Base-by-base conservation (phyloP, 352 stramenopile species). In the Globisporangium acanthophoron region DNA sequence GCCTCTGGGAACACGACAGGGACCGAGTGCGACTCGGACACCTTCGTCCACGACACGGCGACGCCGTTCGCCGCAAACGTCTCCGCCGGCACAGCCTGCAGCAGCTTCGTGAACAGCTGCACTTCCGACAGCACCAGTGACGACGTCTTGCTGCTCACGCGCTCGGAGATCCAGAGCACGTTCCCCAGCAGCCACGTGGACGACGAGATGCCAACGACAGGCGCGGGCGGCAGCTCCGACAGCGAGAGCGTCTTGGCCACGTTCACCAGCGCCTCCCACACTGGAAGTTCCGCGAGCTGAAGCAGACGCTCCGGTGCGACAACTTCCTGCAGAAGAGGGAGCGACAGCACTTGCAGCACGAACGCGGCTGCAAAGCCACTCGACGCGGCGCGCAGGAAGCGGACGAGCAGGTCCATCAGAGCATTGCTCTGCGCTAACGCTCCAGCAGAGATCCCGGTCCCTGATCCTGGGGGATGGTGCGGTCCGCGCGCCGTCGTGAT, bases 171-270 rank as follows among this genome's bases (percentile, higher is more conserved):
- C 71, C 67, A 85, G 40, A 90, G 61, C 0, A 83, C 46, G 44
- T 90, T 90, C 7, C 75, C 80, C 7, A 90, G 63, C 40, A 90
- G 70, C 74, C 79, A 90, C 15, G 74, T 78, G 41, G 75, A 55
- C 9, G 73, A 80, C 1, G 73, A 49, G 35, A 90, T 85, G 3
- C 76, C 80, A 39, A 56, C 45, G 0, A 78, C 59, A 18, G 78
- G 67, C 12, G 80, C 76, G 18, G 62, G 5, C 20, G 73, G 76
- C 13, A 87, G 70, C 16, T 9, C 52, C 16, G 66, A 55, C 49
- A 76, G 75, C 18, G 66, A 52, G 13, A 59, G 70, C 43, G 71
- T 21, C 9, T 65, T 63, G 15, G 67, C 61, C 15, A 41, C 43
- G 13, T 55, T 31, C 31, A 81, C 60, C 12, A 85, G 39, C 21